These are phyloP conservation scores for Leucocoprinus sp. DNA, from an alignment of 768 basidiomycete species.

Conservation along the genomic window DNA sequence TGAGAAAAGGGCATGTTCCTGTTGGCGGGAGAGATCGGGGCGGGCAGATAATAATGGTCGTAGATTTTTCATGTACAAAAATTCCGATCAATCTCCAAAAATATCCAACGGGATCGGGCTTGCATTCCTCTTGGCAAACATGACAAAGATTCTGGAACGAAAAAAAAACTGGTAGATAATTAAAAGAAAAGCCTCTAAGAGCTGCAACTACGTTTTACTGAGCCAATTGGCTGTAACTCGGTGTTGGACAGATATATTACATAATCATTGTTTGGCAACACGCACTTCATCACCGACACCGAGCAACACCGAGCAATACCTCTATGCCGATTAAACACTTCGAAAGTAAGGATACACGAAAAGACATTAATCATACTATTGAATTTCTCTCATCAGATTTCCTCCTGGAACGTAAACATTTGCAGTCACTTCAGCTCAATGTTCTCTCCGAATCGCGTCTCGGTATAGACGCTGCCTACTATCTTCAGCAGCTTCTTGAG, in stretches of 20 bases:
- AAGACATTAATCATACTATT: conserved; percentile 5
- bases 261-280: conserved; percentile 27
- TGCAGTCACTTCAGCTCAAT: conserved; percentile 73
- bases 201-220: too few relatives aligned
- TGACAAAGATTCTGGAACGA: too few relatives aligned
- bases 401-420: conserved; percentile 80
- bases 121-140: too few relatives aligned
- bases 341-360: conserved; percentile 49
- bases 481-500: conserved; percentile 73
- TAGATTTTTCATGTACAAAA: too few relatives aligned
- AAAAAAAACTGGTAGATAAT: too few relatives aligned
- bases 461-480: conserved; percentile 93
- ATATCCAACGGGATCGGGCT: too few relatives aligned
- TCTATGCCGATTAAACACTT: conserved; percentile 77
- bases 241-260: conserved; percentile 16
- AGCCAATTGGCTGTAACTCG: too few relatives aligned
- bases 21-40: too few relatives aligned
- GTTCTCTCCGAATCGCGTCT: conserved; percentile 86
- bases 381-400: conserved; percentile 45
- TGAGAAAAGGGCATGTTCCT: too few relatives aligned
- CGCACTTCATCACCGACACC: conserved; percentile 21
- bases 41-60: too few relatives aligned
- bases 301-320: conserved; percentile 14
- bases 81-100: too few relatives aligned
- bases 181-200: too few relatives aligned